Conservation (phyloP, 805 yeast genomes). For the Naumovozyma castellii region DNA sequence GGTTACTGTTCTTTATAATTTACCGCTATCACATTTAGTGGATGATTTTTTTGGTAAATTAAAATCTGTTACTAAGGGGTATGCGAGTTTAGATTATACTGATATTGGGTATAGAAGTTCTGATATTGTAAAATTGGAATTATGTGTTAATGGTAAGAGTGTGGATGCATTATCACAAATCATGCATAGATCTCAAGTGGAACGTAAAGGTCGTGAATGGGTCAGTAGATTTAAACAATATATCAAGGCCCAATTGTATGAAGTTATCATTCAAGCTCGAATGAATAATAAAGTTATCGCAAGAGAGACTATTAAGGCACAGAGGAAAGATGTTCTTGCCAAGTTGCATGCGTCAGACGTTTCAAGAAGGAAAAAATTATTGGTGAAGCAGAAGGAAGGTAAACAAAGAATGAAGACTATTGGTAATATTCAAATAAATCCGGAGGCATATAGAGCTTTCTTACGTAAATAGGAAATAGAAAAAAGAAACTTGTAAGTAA, state of each 20-base stretch:
- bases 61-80: constrained; percentile 83
- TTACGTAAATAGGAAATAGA: constrained; percentile 28
- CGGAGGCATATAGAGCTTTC: constrained; percentile 85
- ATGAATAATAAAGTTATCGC: constrained; percentile 78
- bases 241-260: constrained; percentile 75
- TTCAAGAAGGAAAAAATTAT: constrained; percentile 76
- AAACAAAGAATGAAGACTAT: constrained; percentile 66
- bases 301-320: constrained; percentile 86
- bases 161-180: constrained; percentile 90
- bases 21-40: constrained; percentile 83
- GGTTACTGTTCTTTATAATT: constrained; percentile 64
- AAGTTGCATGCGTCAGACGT: constrained; percentile 90
- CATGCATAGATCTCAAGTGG: constrained; percentile 74
- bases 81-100: constrained; percentile 90
- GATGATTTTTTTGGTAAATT: constrained; percentile 93
- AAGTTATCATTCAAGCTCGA: constrained; percentile 85
- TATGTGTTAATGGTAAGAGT: constrained; percentile 78
- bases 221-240: constrained; percentile 74
- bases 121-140: constrained; percentile 77
- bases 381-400: constrained; percentile 88
- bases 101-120: constrained; percentile 79
- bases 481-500: not conserved
- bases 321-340: constrained; percentile 90
- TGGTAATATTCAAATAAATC: constrained; percentile 70
- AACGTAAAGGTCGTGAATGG: constrained; percentile 66